Base-by-base conservation (phyloP, 2,329 filamentous ascomycete species). In the Didymella pomorum region DNA sequence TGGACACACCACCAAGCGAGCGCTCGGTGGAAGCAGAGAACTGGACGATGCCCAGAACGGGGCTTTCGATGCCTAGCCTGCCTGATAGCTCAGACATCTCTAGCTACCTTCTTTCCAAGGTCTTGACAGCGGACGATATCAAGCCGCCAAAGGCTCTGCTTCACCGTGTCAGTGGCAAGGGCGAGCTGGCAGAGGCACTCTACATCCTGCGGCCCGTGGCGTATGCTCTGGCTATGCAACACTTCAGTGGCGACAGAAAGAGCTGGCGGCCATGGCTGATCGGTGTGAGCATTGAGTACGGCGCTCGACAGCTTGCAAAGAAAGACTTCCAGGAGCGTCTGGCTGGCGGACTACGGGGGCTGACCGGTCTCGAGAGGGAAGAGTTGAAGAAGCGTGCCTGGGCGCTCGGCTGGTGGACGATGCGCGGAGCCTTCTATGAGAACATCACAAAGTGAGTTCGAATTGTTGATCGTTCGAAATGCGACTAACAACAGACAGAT, bases 401-500 rank as follows among this genome's bases (percentile, higher is more conserved):
- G 92, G 88, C 87, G 2, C 89, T 97, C 82, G 90, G 88, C 20
- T 98, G 95, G 94, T 99, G 95, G 95, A 80, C 86, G 25, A 95
- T 99, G 92, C 87, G 94, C 60, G 94, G 95, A n/a, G 93, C 93
- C 2, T 96, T 96, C 69, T 99, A 99, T 78, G 92, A 98, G 78
- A 92, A 93, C 69, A 84, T 97, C 60, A 96, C 92, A 46, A 86
- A 84, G 84, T 86, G 78, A 68, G 82, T 72, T 42, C n/a, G n/a
- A n/a, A n/a, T n/a, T n/a, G n/a, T n/a, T n/a, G n/a, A n/a, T n/a
- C n/a, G n/a, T n/a, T n/a, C n/a, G n/a, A n/a, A n/a, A n/a, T n/a
- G n/a, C 35, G 47, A 46, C 70, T 74, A 66, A 75, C 64, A 45
- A 20, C 14, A 10, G 3, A 31, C 35, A 86, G 85, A 68, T 78